Percentiles rank a stretch among this genome's conserved stretches.
These are phyloP conservation scores for Fusarium transvaalense DNA, from an alignment of 2,329 filamentous ascomycete genomes.

Conservation along the genomic window DNA sequence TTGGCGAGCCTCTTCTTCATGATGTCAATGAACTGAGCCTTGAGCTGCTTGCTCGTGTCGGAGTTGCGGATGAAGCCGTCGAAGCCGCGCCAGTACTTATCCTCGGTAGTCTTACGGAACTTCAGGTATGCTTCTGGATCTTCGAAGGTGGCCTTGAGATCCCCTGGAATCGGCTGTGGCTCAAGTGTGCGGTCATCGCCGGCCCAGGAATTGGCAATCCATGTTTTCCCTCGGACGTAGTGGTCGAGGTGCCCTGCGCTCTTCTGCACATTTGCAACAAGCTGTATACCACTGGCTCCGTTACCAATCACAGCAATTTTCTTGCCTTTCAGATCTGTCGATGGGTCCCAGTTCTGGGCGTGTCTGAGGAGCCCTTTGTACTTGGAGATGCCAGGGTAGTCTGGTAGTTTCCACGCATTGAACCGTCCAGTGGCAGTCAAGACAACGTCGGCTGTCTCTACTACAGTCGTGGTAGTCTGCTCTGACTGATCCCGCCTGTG, in stretches of 20 bases:
- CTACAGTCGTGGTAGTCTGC: not conserved
- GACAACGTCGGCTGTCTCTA: conserved; percentile 63
- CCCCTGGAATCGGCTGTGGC: not conserved
- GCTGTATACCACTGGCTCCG: conserved; percentile 5
- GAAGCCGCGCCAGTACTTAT: conserved; percentile 2
- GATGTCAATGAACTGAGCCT: conserved; percentile 1
- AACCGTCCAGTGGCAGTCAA: conserved; percentile 71
- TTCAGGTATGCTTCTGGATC: conserved; percentile 2
- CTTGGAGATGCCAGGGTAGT: conserved; percentile 67
- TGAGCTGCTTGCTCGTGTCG: not conserved
- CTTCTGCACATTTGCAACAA: conserved; percentile 3
- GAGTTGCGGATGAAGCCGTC: not conserved
- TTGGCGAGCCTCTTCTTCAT: conserved; percentile 1
- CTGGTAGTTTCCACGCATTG: conserved; percentile 66
- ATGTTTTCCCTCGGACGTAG: conserved; percentile 2
- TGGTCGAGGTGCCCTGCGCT: not conserved
- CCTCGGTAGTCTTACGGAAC: not conserved
- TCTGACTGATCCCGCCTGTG: not conserved
- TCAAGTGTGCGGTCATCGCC: not conserved
- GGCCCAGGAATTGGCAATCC: conserved; percentile 1
- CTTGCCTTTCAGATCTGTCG: not conserved
- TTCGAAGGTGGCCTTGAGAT: not conserved
- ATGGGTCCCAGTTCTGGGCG: conserved; percentile 5
- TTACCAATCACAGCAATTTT: conserved; percentile 9
- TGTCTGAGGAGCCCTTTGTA: conserved; percentile 53